phyloP scores from a whole-genome alignment of 345 rosid genomes.

The Trapa incisa region DNA sequence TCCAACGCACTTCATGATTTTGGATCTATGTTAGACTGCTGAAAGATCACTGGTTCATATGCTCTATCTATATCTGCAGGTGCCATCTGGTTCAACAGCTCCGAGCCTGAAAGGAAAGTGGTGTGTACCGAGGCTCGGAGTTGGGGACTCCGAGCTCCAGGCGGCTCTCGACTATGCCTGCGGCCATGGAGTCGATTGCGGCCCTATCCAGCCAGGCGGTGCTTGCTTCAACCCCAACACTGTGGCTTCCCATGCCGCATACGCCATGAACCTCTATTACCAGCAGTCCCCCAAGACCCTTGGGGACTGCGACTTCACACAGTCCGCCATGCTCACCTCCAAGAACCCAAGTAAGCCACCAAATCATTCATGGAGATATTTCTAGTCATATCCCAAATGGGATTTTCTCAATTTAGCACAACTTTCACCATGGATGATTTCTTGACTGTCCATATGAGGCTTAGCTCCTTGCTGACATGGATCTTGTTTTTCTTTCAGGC shows the following conservation, averaged over 20 bases:
- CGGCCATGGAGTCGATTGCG: constrained; percentile 46
- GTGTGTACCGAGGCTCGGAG: constrained; percentile 56
- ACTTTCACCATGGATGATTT: no score
- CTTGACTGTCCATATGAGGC: no score
- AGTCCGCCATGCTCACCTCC: constrained; percentile 44
- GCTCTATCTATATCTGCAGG: constrained; percentile 10
- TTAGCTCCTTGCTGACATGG: not conserved
- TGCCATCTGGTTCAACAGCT: constrained; percentile 16
- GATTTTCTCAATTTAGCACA: no score
- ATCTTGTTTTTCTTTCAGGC: not conserved
- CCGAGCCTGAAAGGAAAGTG: constrained; percentile 23
- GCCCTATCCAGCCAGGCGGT: constrained; percentile 56
- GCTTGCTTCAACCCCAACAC: constrained; percentile 69
- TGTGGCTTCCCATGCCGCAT: constrained; percentile 52
- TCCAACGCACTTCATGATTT: not conserved
- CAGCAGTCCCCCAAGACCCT: constrained; percentile 41
- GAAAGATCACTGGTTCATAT: not conserved
- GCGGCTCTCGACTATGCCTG: constrained; percentile 67
- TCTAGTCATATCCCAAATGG: no score
- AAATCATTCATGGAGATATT: not conserved
- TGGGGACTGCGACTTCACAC: constrained; percentile 60
- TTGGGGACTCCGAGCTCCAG: constrained; percentile 47
- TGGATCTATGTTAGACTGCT: not conserved
- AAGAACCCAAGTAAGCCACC: constrained; percentile 27
- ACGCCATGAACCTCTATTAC: constrained; percentile 70